phyloP scores from a whole-genome alignment of 139 green algal genomes.

The Pseudopediastrum boryanum region DNA sequence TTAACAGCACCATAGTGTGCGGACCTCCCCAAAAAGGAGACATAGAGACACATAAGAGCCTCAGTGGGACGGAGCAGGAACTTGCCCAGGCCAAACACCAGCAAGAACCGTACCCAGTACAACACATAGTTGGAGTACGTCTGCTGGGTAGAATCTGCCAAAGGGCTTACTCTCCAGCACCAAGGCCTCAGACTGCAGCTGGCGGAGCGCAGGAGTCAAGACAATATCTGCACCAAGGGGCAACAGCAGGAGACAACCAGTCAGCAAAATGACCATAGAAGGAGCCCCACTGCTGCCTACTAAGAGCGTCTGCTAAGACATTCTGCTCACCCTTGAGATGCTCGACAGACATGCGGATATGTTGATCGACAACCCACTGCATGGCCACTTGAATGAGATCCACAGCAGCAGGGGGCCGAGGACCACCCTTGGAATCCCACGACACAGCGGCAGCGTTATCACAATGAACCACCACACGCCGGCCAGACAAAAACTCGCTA shows the following conservation, averaged over 20 bases:
- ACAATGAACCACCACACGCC: neutral
- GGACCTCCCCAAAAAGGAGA: neutral
- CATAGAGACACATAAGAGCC: neutral
- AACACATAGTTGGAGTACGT: neutral
- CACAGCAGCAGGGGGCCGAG: neutral
- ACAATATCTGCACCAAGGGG: neutral
- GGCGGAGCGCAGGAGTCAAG: neutral
- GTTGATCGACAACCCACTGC: neutral
- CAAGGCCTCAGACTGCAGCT: neutral
- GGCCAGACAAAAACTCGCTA: neutral
- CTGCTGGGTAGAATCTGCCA: neutral
- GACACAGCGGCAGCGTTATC: neutral
- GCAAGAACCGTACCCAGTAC: slow-evolving; percentile 6
- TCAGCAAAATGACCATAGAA: neutral
- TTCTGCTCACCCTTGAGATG: neutral
- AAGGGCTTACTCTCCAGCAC: neutral
- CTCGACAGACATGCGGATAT: neutral
- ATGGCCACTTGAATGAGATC: neutral
- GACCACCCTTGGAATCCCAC: neutral
- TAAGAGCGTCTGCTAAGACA: neutral
- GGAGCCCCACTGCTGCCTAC: neutral
- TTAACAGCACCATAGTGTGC: neutral
- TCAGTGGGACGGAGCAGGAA: neutral
- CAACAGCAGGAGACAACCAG: neutral
- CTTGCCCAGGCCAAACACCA: neutral